Evolutionary conservation across 2,329 filamentous ascomycete species (phyloP).

Genomic region (Hypocrella siamensis): DNA sequence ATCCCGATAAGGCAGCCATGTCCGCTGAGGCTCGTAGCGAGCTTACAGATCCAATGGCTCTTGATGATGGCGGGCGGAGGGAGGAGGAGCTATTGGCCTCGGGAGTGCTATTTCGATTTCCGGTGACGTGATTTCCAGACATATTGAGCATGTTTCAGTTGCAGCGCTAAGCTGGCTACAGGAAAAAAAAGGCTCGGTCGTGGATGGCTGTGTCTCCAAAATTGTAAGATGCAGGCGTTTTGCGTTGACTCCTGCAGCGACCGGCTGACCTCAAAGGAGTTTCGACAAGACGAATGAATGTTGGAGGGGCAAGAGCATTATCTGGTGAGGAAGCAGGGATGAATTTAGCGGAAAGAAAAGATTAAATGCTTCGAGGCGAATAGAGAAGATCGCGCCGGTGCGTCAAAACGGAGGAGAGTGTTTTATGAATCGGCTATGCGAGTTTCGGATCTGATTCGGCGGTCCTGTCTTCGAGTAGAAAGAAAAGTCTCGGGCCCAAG

Average conservation of each 20-base stretch:
- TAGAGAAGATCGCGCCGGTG: background rate
- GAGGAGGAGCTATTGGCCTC: conserved; percentile 72
- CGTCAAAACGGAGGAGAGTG: background rate
- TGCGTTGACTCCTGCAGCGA: conserved; percentile 54
- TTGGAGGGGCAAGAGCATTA: too few species aligned
- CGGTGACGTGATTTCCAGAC: conserved; percentile 54
- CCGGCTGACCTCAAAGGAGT: conserved; percentile 73
- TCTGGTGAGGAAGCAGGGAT: background rate
- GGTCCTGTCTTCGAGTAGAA: too few species aligned
- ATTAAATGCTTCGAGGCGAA: background rate
- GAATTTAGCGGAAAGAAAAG: background rate
- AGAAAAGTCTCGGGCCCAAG: background rate
- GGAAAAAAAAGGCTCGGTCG: background rate
- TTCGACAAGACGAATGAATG: conserved; percentile 13
- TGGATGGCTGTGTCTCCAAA: conserved; percentile 2
- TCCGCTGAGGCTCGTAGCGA: conserved; percentile 91
- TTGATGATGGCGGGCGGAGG: conserved; percentile 67
- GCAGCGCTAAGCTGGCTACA: conserved; percentile 3
- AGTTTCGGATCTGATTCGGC: too few species aligned
- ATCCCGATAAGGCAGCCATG: conserved; percentile 64
- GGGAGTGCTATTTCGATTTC: conserved; percentile 93
- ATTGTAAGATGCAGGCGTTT: conserved; percentile 13
- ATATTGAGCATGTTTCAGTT: conserved; percentile 36
- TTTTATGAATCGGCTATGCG: background rate
- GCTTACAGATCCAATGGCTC: conserved; percentile 62